Evolutionary conservation across 1,284 basidiomycete genomes (phyloP).

Genomic region (Inonotus hispidus): DNA sequence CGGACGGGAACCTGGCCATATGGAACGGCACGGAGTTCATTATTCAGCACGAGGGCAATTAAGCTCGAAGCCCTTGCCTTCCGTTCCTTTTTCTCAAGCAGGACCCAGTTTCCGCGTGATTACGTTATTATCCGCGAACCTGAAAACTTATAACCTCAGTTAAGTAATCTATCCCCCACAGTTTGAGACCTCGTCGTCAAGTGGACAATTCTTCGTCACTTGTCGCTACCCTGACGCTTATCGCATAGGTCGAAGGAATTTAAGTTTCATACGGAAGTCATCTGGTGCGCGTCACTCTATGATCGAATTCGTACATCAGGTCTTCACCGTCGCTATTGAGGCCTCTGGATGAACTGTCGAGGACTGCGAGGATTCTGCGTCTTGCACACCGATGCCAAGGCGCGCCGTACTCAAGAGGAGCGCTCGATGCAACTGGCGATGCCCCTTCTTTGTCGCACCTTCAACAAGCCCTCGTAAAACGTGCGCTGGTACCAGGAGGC

Average conservation of each 20-base stretch:
- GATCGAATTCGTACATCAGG: background rate
- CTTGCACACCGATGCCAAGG: conserved; percentile 6
- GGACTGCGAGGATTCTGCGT: background rate
- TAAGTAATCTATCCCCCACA: background rate
- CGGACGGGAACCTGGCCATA: background rate
- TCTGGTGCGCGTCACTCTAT: background rate
- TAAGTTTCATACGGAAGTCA: background rate
- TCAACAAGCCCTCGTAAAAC: conserved; percentile 13
- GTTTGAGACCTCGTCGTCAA: background rate
- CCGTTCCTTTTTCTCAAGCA: background rate
- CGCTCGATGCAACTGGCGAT: background rate
- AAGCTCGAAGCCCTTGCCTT: background rate
- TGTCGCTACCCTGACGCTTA: background rate
- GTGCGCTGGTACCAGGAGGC: conserved; percentile 14
- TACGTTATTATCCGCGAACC: background rate
- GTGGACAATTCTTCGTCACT: background rate
- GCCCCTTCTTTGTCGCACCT: background rate
- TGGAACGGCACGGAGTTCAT: background rate
- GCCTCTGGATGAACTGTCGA: background rate
- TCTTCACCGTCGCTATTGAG: background rate
- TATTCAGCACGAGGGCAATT: background rate
- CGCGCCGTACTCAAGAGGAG: conserved; percentile 9
- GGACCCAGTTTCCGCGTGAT: background rate
- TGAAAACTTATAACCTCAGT: background rate
- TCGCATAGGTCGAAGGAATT: background rate